Evolutionary conservation across 1,284 basidiomycete genomes (phyloP), one percentile per base, ranked within the genome.

Genomic region (Anthracocystis panici-leucophaei): DNA sequence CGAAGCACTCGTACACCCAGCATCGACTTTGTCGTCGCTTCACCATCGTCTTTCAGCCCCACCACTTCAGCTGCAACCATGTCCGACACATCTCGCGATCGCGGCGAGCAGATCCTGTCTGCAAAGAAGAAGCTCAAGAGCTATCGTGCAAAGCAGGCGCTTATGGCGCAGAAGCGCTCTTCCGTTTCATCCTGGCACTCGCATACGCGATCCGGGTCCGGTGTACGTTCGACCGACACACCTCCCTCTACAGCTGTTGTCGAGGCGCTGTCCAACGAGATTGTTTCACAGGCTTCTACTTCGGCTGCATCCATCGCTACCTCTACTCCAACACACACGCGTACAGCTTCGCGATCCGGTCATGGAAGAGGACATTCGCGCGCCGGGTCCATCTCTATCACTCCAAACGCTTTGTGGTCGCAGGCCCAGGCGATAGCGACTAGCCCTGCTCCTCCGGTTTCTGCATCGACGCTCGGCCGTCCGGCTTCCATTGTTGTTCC

Each of bases 121-220:
- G 81, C 81, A 10, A 79, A 79, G 45, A 82, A 80, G 57, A 82
- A 82, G 73, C 77, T 82, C 60, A 81, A 82, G 69, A 74, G 66
- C 55, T 82, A 76, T 57, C 66, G 79, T 16, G 81, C 81, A 48
- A 81, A 80, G 56, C 81, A 82, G 53, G 79, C 81, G 2, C 68
- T 77, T 53, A 60, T 74, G 57, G 69, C 79, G 20, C 65, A 75
- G 50, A 75, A 77, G 61, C 72, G 66, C 27, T 55, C 61, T 7
- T 75, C 72, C 5, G 14, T 42, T 20, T 69, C 73, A 14, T 66
- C 46, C 10, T 64, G 49, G 21, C 73, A 69, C 49, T 61, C 55
- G 54, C 73, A 69, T 49, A 58, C 55, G 51, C 61, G 57, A 57
- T 68, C 64, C 25, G 62, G 31, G 9, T 68, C 63, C 16, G 57